Evolutionary conservation across 306 rosid species (phyloP), one percentile per base, ranked within the genome.

Genomic region (Sicyos edulis): DNA sequence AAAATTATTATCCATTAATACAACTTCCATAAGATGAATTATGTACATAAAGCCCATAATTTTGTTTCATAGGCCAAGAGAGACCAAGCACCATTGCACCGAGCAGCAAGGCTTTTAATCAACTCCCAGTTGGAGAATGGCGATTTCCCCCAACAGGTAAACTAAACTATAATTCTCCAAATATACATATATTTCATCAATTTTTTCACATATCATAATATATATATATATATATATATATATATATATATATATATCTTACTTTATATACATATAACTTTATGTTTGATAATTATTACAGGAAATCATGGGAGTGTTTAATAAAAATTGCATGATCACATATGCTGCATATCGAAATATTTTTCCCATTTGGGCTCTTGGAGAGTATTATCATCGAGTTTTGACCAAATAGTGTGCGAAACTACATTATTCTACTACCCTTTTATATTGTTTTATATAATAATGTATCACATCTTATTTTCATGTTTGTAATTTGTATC

Each of bases 281-380:
- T 54, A n/a, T 17, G 8, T 54, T 59, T 13, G 7, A 20, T 12
- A 2, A 58, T 22, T 6, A 13, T 29, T 37, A 12, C 54, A 81
- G 82, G 85, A 81, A 70, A 78, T 81, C 62, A 81, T 72, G 72
- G 82, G 80, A 65, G 82, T 81, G 2, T 81, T 81, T 62, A 81
- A 81, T 68, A 78, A 78, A 47, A 81, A 75, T 11, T 81, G 85
- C 56, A 81, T 75, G 85, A 81, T 78, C 59, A 81, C 76, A 45
- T 81, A 81, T 58, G 63, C 85, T 14, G 85, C 82, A 22, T 81
- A 81, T 51, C 56, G 73, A 4, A 81, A 80, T 50, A 63, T 74
- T 54, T 70, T 74, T 10, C 76, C 78, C 17, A 42, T 81, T 7
- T 77, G 66, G 73, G 78, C 76, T 9, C 68, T 73, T 4, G 78